phyloP scores from a whole-genome alignment of 148 eudicot species.

The Persicaria tinctoria region DNA sequence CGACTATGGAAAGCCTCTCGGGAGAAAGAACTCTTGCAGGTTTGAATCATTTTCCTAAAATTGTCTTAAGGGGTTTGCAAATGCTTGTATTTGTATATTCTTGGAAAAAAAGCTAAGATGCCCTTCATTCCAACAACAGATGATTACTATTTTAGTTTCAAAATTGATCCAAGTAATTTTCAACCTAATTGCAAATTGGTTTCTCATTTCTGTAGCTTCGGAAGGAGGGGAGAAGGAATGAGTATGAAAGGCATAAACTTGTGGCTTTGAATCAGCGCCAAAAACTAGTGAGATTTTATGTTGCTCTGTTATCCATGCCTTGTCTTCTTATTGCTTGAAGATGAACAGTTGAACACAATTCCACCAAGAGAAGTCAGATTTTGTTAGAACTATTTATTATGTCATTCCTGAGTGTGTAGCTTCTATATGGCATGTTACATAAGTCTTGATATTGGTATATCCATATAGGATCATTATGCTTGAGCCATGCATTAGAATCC shows the following conservation, averaged over 20 bases:
- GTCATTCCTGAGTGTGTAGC: neutral
- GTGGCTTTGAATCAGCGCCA: conserved; percentile 98
- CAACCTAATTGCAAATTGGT: neutral
- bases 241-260: conserved; percentile 94
- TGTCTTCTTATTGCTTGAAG: neutral
- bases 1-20: conserved; percentile 97
- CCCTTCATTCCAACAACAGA: neutral
- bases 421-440: neutral
- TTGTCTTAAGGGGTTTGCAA: neutral
- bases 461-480: too few species aligned
- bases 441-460: neutral
- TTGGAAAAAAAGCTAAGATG: neutral
- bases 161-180: neutral
- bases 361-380: neutral
- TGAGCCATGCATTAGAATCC: neutral
- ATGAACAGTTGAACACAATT: neutral
- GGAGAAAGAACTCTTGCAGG: conserved; percentile 97
- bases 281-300: conserved; percentile 58
- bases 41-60: conserved; percentile 11
- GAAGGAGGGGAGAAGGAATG: conserved; percentile 94
- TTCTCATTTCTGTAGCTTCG: conserved; percentile 34
- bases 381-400: neutral
- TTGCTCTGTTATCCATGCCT: neutral
- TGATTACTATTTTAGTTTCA: neutral
- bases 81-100: conserved; percentile 13